Conservation (phyloP, 345 rosid species). For the Acer campestre region DNA sequence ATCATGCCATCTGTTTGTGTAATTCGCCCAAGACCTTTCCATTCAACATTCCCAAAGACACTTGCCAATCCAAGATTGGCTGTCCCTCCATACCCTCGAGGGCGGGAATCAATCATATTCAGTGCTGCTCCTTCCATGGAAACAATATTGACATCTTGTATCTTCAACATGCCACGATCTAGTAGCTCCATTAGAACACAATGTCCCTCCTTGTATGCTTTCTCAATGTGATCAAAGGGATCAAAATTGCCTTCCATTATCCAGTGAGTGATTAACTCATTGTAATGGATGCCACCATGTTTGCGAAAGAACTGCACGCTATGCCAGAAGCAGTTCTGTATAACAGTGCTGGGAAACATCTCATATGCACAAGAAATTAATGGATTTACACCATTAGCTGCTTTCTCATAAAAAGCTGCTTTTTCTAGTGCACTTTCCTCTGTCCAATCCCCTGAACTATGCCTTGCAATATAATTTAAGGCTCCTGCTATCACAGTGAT, state of each 20-base stretch:
- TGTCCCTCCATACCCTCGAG: background rate
- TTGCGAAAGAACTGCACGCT: slow-evolving; percentile 38
- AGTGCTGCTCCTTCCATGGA: slow-evolving; percentile 40
- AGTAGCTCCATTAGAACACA: slow-evolving; percentile 49
- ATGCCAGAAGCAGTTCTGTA: slow-evolving; percentile 52
- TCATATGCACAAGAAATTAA: slow-evolving; percentile 30
- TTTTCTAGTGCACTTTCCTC: background rate
- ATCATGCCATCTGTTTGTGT: slow-evolving; percentile 51
- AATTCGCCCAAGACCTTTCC: slow-evolving; percentile 37
- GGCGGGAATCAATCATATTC: slow-evolving; percentile 30
- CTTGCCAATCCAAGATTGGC: slow-evolving; percentile 37
- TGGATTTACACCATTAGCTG: background rate
- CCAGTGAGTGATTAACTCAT: slow-evolving; percentile 60
- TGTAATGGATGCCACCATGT: slow-evolving; percentile 42
- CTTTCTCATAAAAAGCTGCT: background rate
- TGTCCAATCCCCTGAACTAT: no score
- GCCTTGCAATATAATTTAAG: slow-evolving; percentile 13
- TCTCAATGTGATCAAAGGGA: slow-evolving; percentile 35
- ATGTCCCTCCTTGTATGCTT: slow-evolving; percentile 52
- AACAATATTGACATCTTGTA: slow-evolving; percentile 43
- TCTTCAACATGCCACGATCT: slow-evolving; percentile 44
- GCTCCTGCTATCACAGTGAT: slow-evolving; percentile 40
- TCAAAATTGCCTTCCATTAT: slow-evolving; percentile 65
- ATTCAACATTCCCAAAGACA: slow-evolving; percentile 21
- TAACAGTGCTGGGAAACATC: background rate